A percentile compares a stretch with the other conserved stretches of the same genome.
phyloP scores from a whole-genome alignment of 2,329 filamentous ascomycete genomes.

The Paracoccidioides brasiliensis region DNA sequence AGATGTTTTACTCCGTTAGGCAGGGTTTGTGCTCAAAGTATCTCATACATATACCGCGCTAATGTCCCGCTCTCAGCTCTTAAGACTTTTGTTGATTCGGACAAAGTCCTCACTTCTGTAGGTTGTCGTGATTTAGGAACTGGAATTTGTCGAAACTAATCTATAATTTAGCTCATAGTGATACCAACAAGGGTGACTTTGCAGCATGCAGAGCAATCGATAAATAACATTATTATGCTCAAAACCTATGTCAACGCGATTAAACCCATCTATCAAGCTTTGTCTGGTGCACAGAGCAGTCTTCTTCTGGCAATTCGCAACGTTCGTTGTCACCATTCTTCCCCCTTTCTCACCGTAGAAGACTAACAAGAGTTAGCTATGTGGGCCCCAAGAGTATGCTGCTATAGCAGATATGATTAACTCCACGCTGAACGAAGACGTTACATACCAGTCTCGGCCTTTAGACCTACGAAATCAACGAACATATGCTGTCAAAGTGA shows the following conservation, averaged over 20 bases:
- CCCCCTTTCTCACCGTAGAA: not conserved
- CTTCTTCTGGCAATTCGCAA: slow-evolving; percentile 56
- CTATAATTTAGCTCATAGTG: slow-evolving; percentile 53
- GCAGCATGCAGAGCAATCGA: slow-evolving; percentile 59
- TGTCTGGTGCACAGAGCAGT: slow-evolving; percentile 50
- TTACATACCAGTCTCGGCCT: slow-evolving; percentile 61
- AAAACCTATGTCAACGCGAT: slow-evolving; percentile 68
- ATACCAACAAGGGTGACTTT: slow-evolving; percentile 54
- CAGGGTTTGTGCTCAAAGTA: slow-evolving; percentile 40
- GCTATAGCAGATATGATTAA: slow-evolving; percentile 53
- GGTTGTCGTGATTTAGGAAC: slow-evolving; percentile 10
- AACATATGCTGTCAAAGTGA: slow-evolving; percentile 71
- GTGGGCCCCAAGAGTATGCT: slow-evolving; percentile 48
- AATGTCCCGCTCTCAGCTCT: slow-evolving; percentile 42
- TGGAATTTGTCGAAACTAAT: not conserved
- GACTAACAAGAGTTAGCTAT: slow-evolving; percentile 36
- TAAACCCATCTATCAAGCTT: slow-evolving; percentile 51
- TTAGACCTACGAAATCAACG: slow-evolving; percentile 82
- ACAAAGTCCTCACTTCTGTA: slow-evolving; percentile 65
- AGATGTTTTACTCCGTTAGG: slow-evolving; percentile 67
- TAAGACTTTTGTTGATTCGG: slow-evolving; percentile 63
- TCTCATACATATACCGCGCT: not conserved
- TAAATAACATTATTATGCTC: slow-evolving; percentile 76
- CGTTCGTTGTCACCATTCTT: slow-evolving; percentile 21
- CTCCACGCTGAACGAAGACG: slow-evolving; percentile 64